Evolutionary conservation across 495 filamentous ascomycete species (phyloP).

Genomic region (Aspergillus sparsus): DNA sequence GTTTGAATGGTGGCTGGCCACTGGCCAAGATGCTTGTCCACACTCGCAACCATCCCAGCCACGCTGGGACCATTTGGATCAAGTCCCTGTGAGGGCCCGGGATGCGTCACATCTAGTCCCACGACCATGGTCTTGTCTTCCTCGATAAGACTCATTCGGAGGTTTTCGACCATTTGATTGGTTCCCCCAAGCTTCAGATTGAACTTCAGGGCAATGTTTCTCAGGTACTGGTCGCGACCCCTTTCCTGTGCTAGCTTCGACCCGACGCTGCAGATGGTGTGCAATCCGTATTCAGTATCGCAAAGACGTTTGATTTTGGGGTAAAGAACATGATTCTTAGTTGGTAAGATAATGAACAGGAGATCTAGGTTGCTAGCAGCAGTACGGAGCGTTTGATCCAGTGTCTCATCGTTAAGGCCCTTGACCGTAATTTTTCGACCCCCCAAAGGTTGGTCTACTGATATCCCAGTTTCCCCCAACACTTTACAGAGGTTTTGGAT

Average conservation of each 20-base stretch:
- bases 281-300: slow-evolving; percentile 8
- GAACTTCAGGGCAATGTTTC: slow-evolving; percentile 77
- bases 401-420: slow-evolving; percentile 3
- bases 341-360: slow-evolving; percentile 62
- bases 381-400: slow-evolving; percentile 26
- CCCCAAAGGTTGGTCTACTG: no score
- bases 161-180: slow-evolving; percentile 62
- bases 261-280: slow-evolving; percentile 28
- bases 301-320: slow-evolving; percentile 46
- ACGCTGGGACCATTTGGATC: slow-evolving; percentile 63
- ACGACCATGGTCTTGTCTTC: slow-evolving; percentile 76
- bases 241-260: slow-evolving; percentile 44
- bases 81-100: slow-evolving; percentile 62
- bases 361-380: slow-evolving; percentile 43
- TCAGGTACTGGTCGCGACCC: slow-evolving; percentile 56
- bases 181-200: slow-evolving; percentile 82
- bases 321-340: slow-evolving; percentile 54
- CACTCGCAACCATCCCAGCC: slow-evolving; percentile 72
- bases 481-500: no score
- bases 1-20: slow-evolving; percentile 64
- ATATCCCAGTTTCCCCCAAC: no score
- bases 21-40: slow-evolving; percentile 61
- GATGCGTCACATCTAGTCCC: slow-evolving; percentile 88
- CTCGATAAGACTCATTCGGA: slow-evolving; percentile 57
- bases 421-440: no score